phyloP scores from a whole-genome alignment of 768 basidiomycete species.

The Lentinula aciculospora region DNA sequence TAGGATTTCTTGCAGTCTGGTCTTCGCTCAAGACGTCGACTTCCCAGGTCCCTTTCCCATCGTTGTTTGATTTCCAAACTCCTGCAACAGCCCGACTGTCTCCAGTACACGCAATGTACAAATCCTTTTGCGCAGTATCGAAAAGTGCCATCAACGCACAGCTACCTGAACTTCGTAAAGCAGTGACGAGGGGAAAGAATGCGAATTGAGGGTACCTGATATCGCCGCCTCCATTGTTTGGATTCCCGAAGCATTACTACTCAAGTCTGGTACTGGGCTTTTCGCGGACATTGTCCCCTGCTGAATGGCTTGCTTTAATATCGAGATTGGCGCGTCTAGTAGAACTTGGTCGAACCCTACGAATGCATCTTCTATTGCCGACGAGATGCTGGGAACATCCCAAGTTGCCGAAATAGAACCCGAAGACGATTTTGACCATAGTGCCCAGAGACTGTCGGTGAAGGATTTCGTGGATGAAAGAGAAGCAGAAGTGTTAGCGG shows the following conservation, averaged over 20 bases:
- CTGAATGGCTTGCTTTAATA: slow-evolving; percentile 37
- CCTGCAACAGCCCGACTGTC: slow-evolving; percentile 97
- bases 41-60: slow-evolving; percentile 75
- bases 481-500: slow-evolving; percentile 28
- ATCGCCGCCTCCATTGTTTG: slow-evolving; percentile 79
- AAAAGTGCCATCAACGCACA: slow-evolving; percentile 88
- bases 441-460: slow-evolving; percentile 7
- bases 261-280: slow-evolving; percentile 58
- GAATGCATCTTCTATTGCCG: slow-evolving; percentile 75
- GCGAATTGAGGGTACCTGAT: slow-evolving; percentile 42
- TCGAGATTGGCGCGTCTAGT: slow-evolving; percentile 66
- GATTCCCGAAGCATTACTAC: slow-evolving; percentile 63
- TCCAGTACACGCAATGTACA: slow-evolving; percentile 90
- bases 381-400: slow-evolving; percentile 31
- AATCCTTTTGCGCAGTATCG: slow-evolving; percentile 73
- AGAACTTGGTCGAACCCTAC: slow-evolving; percentile 82
- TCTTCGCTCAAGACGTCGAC: slow-evolving; percentile 95
- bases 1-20: slow-evolving; percentile 89
- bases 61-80: slow-evolving; percentile 67
- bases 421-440: slow-evolving; percentile 15
- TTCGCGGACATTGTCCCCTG: slow-evolving; percentile 27
- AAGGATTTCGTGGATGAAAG: slow-evolving; percentile 18
- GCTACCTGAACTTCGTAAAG: slow-evolving; percentile 48
- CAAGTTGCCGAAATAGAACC: slow-evolving; percentile 19
- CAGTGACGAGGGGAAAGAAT: slow-evolving; percentile 5